Conservation (phyloP, 2,329 filamentous ascomycete genomes). For the Phoma sp. region DNA sequence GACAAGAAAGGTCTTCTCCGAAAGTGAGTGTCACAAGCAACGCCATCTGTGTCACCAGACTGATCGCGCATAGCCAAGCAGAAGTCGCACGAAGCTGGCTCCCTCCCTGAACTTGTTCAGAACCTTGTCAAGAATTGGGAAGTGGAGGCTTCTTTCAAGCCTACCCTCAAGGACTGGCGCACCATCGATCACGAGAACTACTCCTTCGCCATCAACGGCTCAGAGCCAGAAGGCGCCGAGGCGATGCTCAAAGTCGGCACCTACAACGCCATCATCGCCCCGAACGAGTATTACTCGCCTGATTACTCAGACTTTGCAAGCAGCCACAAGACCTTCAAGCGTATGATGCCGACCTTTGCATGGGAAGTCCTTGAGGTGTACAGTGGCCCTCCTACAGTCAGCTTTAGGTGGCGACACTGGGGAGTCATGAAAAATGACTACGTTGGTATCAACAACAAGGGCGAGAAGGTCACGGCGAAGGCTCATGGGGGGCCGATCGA, state of each 20-base stretch:
- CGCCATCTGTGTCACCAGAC: constrained; percentile 1
- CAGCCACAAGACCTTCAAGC: constrained; percentile 73
- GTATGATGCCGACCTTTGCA: constrained; percentile 75
- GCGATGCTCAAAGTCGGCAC: constrained; percentile 72
- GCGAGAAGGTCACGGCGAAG: constrained; percentile 67
- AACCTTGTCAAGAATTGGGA: constrained; percentile 78
- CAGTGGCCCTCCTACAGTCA: constrained; percentile 65
- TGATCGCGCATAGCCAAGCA: constrained; percentile 57
- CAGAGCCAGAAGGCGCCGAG: constrained; percentile 61
- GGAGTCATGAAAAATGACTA: constrained; percentile 71
- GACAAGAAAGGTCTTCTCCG: constrained; percentile 64
- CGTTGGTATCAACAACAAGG: constrained; percentile 66
- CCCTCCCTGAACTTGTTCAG: constrained; percentile 66
- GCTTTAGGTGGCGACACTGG: constrained; percentile 73
- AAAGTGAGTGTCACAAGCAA: constrained; percentile 55
- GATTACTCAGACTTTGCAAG: constrained; percentile 65
- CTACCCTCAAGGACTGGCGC: constrained; percentile 65
- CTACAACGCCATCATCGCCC: constrained; percentile 70
- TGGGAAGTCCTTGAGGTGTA: constrained; percentile 75
- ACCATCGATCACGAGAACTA: constrained; percentile 67
- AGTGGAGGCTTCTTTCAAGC: constrained; percentile 73
- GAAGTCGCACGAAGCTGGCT: constrained; percentile 61
- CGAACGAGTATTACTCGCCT: constrained; percentile 69
- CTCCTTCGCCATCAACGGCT: constrained; percentile 69
- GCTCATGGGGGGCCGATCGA: constrained; percentile 67